These are phyloP conservation scores for Termitomyces sp. DNA, from an alignment of 768 basidiomycete species.

Conservation along the genomic window DNA sequence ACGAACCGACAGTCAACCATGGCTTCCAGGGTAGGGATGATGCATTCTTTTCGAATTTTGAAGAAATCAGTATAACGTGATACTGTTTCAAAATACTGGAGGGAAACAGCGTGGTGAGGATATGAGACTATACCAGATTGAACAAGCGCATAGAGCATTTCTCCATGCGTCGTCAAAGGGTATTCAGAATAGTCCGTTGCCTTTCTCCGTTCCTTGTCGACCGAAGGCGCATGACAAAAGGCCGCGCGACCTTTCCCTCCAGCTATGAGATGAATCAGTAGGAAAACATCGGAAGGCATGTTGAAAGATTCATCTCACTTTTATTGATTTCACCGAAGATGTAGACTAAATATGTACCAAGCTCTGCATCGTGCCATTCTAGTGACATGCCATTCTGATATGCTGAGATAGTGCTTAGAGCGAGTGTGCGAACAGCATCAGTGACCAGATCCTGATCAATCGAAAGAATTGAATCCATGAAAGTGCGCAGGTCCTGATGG, in stretches of 20 bases:
- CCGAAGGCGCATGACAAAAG: constrained; percentile 73
- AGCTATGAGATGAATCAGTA: constrained; percentile 27
- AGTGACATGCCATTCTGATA: constrained; percentile 59
- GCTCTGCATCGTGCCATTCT: constrained; percentile 90
- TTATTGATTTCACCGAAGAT: constrained; percentile 93
- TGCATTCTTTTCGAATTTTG: constrained; percentile 85
- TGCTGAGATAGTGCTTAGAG: constrained; percentile 67
- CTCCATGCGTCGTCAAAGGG: constrained; percentile 85
- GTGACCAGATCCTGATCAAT: constrained; percentile 87
- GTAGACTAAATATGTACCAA: constrained; percentile 89
- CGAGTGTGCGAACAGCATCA: constrained; percentile 64
- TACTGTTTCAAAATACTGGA: constrained; percentile 91
- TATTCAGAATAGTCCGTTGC: constrained; percentile 70
- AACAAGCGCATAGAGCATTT: constrained; percentile 81
- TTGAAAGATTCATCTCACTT: constrained; percentile 40
- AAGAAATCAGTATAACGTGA: constrained; percentile 97
- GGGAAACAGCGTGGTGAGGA: constrained; percentile 76
- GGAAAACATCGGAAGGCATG: neutral
- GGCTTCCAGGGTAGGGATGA: constrained; percentile 80
- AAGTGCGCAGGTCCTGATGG: constrained; percentile 73
- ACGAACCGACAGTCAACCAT: constrained; percentile 80
- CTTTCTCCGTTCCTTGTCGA: constrained; percentile 64
- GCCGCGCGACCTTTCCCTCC: constrained; percentile 79
- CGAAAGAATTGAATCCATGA: constrained; percentile 80
- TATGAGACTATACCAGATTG: constrained; percentile 77